Evolutionary conservation across 805 yeast genomes (phyloP).

Genomic region (Blastobotrys robertii): DNA sequence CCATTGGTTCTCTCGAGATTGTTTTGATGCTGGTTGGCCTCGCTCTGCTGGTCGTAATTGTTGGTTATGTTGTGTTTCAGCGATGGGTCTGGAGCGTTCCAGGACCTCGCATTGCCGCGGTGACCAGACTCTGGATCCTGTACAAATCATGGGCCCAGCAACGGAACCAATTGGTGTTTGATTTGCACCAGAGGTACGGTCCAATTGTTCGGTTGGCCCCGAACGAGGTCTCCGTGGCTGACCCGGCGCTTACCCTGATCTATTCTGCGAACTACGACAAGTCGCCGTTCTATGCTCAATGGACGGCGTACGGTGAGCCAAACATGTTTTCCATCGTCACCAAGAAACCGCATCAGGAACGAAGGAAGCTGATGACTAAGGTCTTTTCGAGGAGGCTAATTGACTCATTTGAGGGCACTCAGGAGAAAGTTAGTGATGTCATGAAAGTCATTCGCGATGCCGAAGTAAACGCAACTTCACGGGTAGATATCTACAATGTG

Average conservation of each 20-base stretch:
- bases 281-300: conserved; percentile 49
- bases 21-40: too few relatives aligned
- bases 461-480: conserved; percentile 14
- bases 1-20: too few relatives aligned
- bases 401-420: conserved; percentile 29
- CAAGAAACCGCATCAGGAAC: conserved; percentile 37
- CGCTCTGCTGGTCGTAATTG: too few relatives aligned
- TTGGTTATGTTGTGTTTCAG: too few relatives aligned
- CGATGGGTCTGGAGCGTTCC: conserved; percentile 6
- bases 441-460: conserved; percentile 15
- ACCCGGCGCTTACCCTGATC: conserved; percentile 40
- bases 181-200: conserved; percentile 48
- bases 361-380: conserved; percentile 34
- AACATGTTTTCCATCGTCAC: conserved; percentile 52
- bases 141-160: conserved; percentile 38
- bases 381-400: conserved; percentile 35
- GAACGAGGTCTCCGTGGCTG: conserved; percentile 48
- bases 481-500: conserved; percentile 47
- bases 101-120: conserved; percentile 12
- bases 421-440: conserved; percentile 26
- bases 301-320: conserved; percentile 43
- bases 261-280: conserved; percentile 51
- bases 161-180: conserved; percentile 40
- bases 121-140: conserved; percentile 22
- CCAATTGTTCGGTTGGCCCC: conserved; percentile 55